Percentiles rank a stretch among this genome's conserved stretches.
phyloP scores from a whole-genome alignment of 169 alveolate species.

The Theileria annulata region DNA sequence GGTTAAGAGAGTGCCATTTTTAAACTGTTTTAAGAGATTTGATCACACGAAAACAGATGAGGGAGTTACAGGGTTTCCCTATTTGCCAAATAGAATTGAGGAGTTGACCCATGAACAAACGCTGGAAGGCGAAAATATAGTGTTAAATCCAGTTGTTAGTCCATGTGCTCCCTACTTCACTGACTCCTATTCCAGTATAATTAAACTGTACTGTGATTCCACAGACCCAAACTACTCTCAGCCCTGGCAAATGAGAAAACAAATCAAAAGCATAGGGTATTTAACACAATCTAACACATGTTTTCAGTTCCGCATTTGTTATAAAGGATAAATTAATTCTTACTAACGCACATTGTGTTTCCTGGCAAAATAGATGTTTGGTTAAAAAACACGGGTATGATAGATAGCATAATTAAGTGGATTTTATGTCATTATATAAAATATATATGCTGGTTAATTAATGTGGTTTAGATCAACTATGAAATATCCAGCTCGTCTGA shows the following conservation, averaged over 20 bases:
- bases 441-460: no score
- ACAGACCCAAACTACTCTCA: slow-evolving; percentile 82
- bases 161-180: slow-evolving; percentile 17
- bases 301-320: slow-evolving; percentile 79
- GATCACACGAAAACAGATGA: background rate
- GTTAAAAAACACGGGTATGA: slow-evolving; percentile 80
- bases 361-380: slow-evolving; percentile 78
- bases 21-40: background rate
- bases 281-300: slow-evolving; percentile 2
- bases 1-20: background rate
- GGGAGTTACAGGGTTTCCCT: background rate
- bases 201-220: slow-evolving; percentile 78
- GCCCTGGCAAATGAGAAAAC: slow-evolving; percentile 84
- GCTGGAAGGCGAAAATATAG: no score
- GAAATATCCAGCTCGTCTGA: slow-evolving; percentile 68
- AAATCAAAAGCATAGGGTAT: slow-evolving; percentile 76
- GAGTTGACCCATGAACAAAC: background rate
- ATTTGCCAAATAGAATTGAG: background rate
- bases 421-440: no score
- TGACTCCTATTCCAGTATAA: slow-evolving; percentile 70
- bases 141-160: background rate
- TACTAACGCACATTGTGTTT: slow-evolving; percentile 85
- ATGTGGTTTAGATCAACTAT: slow-evolving; percentile 32
- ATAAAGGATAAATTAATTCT: slow-evolving; percentile 71
- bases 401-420: no score